phyloP scores from a whole-genome alignment of 2,329 filamentous ascomycete genomes.

The Aspergillus pseudoterreus region DNA sequence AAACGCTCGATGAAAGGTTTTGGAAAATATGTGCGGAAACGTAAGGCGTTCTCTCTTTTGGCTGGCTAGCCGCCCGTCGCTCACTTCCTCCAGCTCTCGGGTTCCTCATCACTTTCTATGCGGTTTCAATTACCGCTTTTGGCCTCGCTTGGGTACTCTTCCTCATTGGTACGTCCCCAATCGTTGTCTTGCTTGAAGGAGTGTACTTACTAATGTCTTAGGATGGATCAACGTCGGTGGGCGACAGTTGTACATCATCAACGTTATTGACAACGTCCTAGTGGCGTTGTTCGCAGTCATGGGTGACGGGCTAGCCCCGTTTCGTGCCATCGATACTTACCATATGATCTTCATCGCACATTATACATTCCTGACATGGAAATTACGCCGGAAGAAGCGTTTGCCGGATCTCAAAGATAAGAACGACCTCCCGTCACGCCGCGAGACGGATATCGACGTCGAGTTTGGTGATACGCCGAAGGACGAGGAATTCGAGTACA shows the following conservation, averaged over 20 bases:
- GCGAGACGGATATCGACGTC: slow-evolving; percentile 42
- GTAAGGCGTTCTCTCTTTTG: slow-evolving; percentile 38
- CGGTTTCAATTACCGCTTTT: slow-evolving; percentile 76
- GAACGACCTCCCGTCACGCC: slow-evolving; percentile 60
- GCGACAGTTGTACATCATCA: slow-evolving; percentile 64
- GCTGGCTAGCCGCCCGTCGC: not conserved
- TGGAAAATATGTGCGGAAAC: slow-evolving; percentile 70
- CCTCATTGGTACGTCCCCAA: slow-evolving; percentile 60
- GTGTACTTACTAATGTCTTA: slow-evolving; percentile 10
- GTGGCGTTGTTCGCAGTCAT: slow-evolving; percentile 69
- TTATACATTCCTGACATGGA: slow-evolving; percentile 66
- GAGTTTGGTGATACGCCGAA: slow-evolving; percentile 40
- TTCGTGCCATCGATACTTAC: slow-evolving; percentile 77
- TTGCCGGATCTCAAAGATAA: slow-evolving; percentile 63
- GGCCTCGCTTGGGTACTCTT: slow-evolving; percentile 88
- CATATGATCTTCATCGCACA: slow-evolving; percentile 80
- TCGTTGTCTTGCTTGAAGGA: not conserved
- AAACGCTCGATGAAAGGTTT: slow-evolving; percentile 78
- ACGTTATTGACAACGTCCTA: slow-evolving; percentile 67
- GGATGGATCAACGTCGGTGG: slow-evolving; percentile 79
- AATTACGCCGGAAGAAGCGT: slow-evolving; percentile 57
- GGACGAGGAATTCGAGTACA: slow-evolving; percentile 53
- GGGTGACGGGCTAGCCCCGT: slow-evolving; percentile 68
- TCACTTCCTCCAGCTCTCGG: slow-evolving; percentile 57
- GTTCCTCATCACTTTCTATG: slow-evolving; percentile 80